Base-by-base conservation (phyloP, 805 yeast genomes). In the Suhomyces pyralidae region DNA sequence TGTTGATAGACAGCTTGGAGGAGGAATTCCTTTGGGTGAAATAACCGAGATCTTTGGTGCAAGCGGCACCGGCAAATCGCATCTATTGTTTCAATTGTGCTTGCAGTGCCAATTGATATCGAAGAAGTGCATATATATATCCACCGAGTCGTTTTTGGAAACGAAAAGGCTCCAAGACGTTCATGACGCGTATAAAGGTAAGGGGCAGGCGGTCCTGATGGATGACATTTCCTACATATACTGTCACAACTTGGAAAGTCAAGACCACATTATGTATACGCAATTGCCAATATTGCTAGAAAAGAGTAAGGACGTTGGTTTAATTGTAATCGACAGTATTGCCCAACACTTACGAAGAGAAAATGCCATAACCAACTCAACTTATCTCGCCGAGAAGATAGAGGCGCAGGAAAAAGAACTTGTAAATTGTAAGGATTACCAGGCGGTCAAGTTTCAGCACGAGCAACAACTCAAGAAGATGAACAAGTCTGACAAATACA, bases 41-140 rank as follows among this genome's bases (percentile, higher is more conserved):
- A 54, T 71, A 7, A 57, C 91, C 0, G 98, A 92, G 69, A 64
- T 93, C 3, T 84, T 83, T 59, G 98, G 98, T 0, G 87, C 86
- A 24, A 83, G 96, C 48, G 88, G 96, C 0, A 79, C 88, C 0
- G 98, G 97, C 0, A 93, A 93, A 62, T 85, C 97, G 0, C 96
- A 92, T 58, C 69, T 92, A 3, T 69, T 88, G 24, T 77, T 85
- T 71, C 93, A 86, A 57, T 60, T 91, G 49, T 76, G 87, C 1
- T 70, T 83, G 3, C 70, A 83, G 2, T 82, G 85, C 10, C 90
- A 85, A 57, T 17, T 54, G 24, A 8, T 15, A 8, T 2, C 32
- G 9, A 43, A 46, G 19, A 44, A 50, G 34, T 48, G 55, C 15
- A 57, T 91, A n/a, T 86, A 79, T 61, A 82, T 92, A 0, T 81